Evolutionary conservation across 2,329 filamentous ascomycete genomes (phyloP).

Genomic region (Talaromyces marneffei): DNA sequence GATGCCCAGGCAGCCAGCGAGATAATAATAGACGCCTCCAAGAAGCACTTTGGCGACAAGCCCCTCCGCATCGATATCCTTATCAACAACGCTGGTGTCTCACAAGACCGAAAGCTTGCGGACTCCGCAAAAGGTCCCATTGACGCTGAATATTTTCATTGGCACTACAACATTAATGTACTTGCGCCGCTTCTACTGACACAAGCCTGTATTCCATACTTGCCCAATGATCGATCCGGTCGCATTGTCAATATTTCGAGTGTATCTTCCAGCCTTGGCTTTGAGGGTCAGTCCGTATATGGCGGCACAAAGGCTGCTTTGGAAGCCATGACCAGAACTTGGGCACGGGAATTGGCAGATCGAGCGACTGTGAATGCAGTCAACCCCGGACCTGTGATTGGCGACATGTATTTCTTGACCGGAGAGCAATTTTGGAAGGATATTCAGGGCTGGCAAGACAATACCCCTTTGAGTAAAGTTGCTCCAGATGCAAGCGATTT

Average conservation of each 20-base stretch:
- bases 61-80: constrained; percentile 72
- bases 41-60: constrained; percentile 42
- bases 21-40: constrained; percentile 53
- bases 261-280: constrained; percentile 54
- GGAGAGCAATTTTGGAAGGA: constrained; percentile 53
- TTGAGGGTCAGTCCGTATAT: constrained; percentile 56
- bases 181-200: constrained; percentile 72
- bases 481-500: constrained; percentile 36
- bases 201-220: constrained; percentile 64
- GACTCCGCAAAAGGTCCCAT: constrained; percentile 56
- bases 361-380: constrained; percentile 60
- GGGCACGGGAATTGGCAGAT: constrained; percentile 58
- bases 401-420: constrained; percentile 59
- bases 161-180: constrained; percentile 74
- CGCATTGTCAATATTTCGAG: constrained; percentile 59
- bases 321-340: constrained; percentile 64
- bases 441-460: constrained; percentile 57
- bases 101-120: constrained; percentile 52
- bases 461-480: constrained; percentile 59
- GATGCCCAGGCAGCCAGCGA: constrained; percentile 53
- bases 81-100: constrained; percentile 76
- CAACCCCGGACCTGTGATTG: constrained; percentile 61
- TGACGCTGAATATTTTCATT: constrained; percentile 59
- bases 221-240: constrained; percentile 63
- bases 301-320: constrained; percentile 62